Evolutionary conservation across 129 eudicot genomes (phyloP), one percentile per base, ranked within the genome.

Genomic region (Arctium lappa): DNA sequence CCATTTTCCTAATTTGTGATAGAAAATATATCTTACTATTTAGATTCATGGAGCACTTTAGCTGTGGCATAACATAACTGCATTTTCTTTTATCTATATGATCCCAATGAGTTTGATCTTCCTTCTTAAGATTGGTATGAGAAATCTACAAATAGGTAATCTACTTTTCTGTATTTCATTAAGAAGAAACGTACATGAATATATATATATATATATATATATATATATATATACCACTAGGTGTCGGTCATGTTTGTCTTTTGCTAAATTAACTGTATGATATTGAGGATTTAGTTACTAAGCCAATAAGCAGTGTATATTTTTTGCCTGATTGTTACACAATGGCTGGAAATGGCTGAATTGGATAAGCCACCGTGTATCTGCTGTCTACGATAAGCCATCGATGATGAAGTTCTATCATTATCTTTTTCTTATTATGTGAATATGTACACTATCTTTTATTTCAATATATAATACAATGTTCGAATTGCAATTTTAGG

Each of bases 401-500:
- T 60, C 34, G 42, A 77, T 83, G 16, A 69, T 50, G 33, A 50
- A 76, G 78, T 50, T 68, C 42, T 16, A 37, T 75, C 7, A 69
- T 69, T 34, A 34, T 34, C 15, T 50, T 77, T 71, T 37, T 77
- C 78, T 15, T 50, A 46, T 60, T 32, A 78, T 50, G 66, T 53
- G 42, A 56, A 72, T 70, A 69, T 77, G n/a, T 75, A 69, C 73
- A 8, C 44, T 71, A 22, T 50, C 56, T 30, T 32, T n/a, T 31
- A 39, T 8, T 5, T 82, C 72, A 70, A 31, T 27, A 15, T 73
- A 76, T 71, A 48, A 82, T 32, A 73, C 31, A 62, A 42, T 18
- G 42, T 16, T 32, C 27, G 40, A 30, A 11, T 10, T 81, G 69
- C 70, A 56, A 27, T 70, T 80, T 78, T 82, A 95, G 99, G 91